phyloP scores from a whole-genome alignment of 2,329 filamentous ascomycete species.

The Mariannaea sp. region DNA sequence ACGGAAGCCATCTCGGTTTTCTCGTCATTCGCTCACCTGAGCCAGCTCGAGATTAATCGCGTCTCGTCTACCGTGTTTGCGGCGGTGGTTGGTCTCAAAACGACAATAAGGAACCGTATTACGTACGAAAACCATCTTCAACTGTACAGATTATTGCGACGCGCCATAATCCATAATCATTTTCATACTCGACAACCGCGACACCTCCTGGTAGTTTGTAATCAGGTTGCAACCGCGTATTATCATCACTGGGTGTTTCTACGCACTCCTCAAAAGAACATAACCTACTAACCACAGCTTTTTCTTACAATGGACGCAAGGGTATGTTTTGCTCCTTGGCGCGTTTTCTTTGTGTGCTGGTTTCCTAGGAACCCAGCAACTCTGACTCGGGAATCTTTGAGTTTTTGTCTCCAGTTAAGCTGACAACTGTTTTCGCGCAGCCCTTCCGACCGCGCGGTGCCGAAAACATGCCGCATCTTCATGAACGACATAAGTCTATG shows the following conservation, averaged over 20 bases:
- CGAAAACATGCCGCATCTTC: constrained; percentile 58
- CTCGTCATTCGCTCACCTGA: constrained; percentile 10
- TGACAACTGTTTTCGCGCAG: constrained; percentile 37
- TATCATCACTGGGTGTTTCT: too few species aligned
- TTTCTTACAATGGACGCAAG: constrained; percentile 43
- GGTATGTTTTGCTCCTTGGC: constrained; percentile 29
- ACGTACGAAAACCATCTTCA: constrained; percentile 6
- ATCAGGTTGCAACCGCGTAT: constrained; percentile 29
- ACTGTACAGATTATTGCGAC: constrained; percentile 21
- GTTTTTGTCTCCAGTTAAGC: constrained; percentile 16
- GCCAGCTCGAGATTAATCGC: constrained; percentile 17
- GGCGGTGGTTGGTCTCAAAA: constrained; percentile 7
- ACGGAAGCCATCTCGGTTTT: constrained; percentile 4
- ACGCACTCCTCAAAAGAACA: too few species aligned
- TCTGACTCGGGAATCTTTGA: constrained; percentile 27
- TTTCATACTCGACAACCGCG: constrained; percentile 1
- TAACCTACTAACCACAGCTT: too few species aligned
- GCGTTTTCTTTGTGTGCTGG: constrained; percentile 17
- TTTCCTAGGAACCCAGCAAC: constrained; percentile 5
- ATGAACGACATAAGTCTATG: constrained; percentile 83
- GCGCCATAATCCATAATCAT: constrained; percentile 14
- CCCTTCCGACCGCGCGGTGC: constrained; percentile 54
- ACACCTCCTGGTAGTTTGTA: constrained; percentile 15
- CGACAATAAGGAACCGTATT: constrained; percentile 7
- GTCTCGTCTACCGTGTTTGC: background rate